Conservation (phyloP, 768 basidiomycete genomes). For the Mycena kentingensis region DNA sequence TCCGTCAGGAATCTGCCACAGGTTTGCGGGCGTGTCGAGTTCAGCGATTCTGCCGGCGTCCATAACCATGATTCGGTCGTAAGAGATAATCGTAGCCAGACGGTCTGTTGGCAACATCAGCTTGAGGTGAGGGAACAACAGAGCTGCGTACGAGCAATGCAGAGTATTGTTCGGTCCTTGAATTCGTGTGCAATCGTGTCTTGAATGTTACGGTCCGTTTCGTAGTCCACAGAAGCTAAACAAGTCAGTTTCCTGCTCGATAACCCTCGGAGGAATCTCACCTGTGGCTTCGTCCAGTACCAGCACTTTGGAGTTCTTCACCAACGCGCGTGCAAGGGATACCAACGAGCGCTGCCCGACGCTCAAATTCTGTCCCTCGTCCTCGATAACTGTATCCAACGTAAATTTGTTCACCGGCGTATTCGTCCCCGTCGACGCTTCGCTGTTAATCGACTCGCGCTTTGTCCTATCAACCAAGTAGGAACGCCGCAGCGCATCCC, state of each 20-base stretch:
- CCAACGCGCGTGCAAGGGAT: constrained; percentile 85
- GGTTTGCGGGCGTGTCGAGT: constrained; percentile 74
- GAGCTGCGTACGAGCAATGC: constrained; percentile 73
- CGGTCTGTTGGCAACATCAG: constrained; percentile 54
- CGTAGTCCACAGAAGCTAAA: constrained; percentile 82
- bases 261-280: constrained; percentile 21
- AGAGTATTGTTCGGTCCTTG: constrained; percentile 79
- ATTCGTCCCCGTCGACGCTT: constrained; percentile 42
- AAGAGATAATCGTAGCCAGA: constrained; percentile 81
- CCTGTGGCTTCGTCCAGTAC: constrained; percentile 91
- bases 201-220: constrained; percentile 90
- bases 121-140: constrained; percentile 1
- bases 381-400: constrained; percentile 82
- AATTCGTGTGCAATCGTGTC: constrained; percentile 87
- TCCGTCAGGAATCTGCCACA: constrained; percentile 59
- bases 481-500: constrained; percentile 86
- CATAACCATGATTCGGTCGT: constrained; percentile 88
- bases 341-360: constrained; percentile 83
- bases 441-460: constrained; percentile 34
- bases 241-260: neutral
- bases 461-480: constrained; percentile 68
- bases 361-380: constrained; percentile 83
- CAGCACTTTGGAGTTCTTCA: constrained; percentile 81
- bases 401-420: constrained; percentile 67
- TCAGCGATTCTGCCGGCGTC: constrained; percentile 81